phyloP scores from a whole-genome alignment of 2,329 filamentous ascomycete genomes.

The Knoxdaviesia capensis region DNA sequence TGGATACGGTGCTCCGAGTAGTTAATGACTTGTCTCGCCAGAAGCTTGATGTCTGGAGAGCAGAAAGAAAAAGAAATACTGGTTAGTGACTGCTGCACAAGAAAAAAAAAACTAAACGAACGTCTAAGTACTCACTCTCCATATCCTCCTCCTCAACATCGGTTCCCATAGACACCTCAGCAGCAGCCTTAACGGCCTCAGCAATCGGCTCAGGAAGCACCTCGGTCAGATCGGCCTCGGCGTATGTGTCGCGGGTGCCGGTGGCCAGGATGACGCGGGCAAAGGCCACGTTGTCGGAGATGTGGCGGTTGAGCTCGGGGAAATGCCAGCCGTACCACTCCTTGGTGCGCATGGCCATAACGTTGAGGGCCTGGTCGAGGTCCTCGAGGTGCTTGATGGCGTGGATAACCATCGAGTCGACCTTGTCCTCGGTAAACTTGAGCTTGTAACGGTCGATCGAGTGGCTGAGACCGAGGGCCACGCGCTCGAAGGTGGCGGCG shows the following conservation, averaged over 20 bases:
- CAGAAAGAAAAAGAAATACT: background rate
- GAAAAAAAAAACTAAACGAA: background rate
- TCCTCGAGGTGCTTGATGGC: constrained; percentile 88
- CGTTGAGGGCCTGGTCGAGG: constrained; percentile 96
- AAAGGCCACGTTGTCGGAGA: constrained; percentile 94
- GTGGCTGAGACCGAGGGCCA: constrained; percentile 91
- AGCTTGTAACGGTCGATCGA: constrained; percentile 94
- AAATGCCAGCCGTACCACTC: constrained; percentile 99
- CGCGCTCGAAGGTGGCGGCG: constrained; percentile 73
- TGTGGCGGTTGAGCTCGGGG: constrained; percentile 89
- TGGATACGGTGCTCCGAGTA: constrained; percentile 82
- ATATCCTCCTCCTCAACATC: constrained; percentile 88
- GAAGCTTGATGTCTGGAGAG: constrained; percentile 49
- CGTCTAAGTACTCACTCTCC: constrained; percentile 25
- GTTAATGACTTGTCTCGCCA: constrained; percentile 82
- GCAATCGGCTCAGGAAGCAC: constrained; percentile 94
- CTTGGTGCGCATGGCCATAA: constrained; percentile 97
- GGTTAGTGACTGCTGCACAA: background rate
- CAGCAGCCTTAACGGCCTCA: constrained; percentile 73
- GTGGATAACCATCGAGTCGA: constrained; percentile 98
- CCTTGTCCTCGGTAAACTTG: constrained; percentile 96
- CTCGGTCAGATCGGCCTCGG: constrained; percentile 61
- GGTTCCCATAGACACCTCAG: constrained; percentile 95
- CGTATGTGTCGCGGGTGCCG: constrained; percentile 70
- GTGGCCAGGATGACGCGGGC: constrained; percentile 72